These are phyloP conservation scores for Solanum lycopersicoides DNA, from an alignment of 257 asterid species.

Conservation along the genomic window DNA sequence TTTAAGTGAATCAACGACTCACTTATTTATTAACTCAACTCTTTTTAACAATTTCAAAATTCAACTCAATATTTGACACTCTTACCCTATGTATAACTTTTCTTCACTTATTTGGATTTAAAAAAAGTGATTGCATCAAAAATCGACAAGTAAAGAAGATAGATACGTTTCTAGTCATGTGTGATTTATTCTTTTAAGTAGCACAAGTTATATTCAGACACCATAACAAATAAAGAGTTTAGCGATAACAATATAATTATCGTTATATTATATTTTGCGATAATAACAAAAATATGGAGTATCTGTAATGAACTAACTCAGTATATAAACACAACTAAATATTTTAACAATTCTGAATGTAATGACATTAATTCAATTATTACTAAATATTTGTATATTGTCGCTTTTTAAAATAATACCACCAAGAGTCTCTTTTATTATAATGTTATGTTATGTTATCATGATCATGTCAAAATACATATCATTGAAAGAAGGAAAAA, in stretches of 20 bases:
- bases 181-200: not conserved
- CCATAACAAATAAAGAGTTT: too few species aligned
- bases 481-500: not conserved
- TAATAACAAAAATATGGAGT: not conserved
- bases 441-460: not conserved
- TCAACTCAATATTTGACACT: not conserved
- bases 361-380: too few species aligned
- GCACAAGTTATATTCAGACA: too few species aligned
- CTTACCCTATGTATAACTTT: not conserved
- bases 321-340: too few species aligned
- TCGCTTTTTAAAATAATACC: not conserved
- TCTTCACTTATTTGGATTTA: not conserved
- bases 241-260: too few species aligned
- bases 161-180: not conserved
- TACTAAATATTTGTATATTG: too few species aligned
- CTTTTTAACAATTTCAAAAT: not conserved
- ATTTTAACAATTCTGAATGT: too few species aligned
- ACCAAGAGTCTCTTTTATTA: not conserved
- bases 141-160: not conserved
- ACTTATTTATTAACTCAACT: not conserved
- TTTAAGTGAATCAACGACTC: too few species aligned
- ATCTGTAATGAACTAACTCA: too few species aligned
- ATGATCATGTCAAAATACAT: not conserved
- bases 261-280: not conserved
- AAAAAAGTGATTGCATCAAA: not conserved